Conservation (phyloP, 805 yeast genomes). For the Candida krabiensis region DNA sequence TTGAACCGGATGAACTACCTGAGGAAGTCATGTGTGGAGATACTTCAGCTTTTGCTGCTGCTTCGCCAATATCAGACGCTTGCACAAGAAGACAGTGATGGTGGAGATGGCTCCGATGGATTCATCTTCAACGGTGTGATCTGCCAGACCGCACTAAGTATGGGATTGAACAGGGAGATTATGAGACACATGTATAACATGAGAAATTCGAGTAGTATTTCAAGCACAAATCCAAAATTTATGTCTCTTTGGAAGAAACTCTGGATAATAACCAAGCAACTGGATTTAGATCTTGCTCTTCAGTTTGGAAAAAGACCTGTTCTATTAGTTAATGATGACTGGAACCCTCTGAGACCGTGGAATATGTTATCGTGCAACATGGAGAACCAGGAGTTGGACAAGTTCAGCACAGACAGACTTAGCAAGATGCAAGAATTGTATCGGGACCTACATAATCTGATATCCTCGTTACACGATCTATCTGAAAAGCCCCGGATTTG, state of each 20-base stretch:
- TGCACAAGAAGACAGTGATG: constrained; percentile 54
- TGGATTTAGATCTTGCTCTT: constrained; percentile 25
- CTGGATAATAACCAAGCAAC: constrained; percentile 26
- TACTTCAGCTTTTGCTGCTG: constrained; percentile 43
- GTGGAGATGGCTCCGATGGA: constrained; percentile 42
- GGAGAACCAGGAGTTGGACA: constrained; percentile 19
- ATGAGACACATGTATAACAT: constrained; percentile 8
- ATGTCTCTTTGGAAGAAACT: constrained; percentile 29
- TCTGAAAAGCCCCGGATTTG: constrained; percentile 19
- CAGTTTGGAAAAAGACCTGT: constrained; percentile 24
- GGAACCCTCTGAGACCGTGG: constrained; percentile 14
- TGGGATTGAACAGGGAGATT: constrained; percentile 49
- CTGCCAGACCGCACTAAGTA: constrained; percentile 39
- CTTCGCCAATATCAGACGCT: constrained; percentile 40
- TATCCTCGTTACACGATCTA: constrained; percentile 22
- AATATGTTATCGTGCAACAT: constrained; percentile 16
- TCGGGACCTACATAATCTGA: constrained; percentile 18
- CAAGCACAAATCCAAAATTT: constrained; percentile 15
- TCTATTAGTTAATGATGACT: constrained; percentile 17
- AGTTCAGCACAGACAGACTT: constrained; percentile 19
- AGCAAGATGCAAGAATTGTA: constrained; percentile 17
- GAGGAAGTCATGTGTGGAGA: constrained; percentile 39
- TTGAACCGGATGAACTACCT: constrained; percentile 40
- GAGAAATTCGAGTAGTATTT: background rate
- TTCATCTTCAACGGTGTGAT: constrained; percentile 37